Base-by-base conservation (phyloP, 2,329 filamentous ascomycete genomes). In the Nemania sp. region DNA sequence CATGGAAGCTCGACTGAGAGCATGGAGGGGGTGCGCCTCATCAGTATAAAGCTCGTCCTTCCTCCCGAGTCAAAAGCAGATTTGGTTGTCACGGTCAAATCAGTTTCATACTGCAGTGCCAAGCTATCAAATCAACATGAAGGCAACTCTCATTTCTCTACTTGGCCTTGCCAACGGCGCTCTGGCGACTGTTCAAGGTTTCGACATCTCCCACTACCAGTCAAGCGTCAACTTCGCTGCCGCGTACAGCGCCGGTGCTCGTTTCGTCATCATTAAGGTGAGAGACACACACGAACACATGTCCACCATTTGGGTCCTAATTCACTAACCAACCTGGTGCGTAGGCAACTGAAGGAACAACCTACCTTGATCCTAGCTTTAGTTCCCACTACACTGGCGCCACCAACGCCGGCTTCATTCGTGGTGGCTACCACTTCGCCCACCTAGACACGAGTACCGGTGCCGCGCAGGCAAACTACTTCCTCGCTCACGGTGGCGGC, bases 391-490 rank as follows among this genome's bases (percentile, higher is more conserved):
- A 81, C 66, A 68, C 56, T 2, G 73, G 73, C 22, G 79, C 80
- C 28, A 81, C 78, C 39, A 70, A 70, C 7, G 79, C 78, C 3
- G 75, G 75, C 20, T 68, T 84, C 54, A 77, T 83, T 65, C 78
- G 79, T 19, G 80, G 80, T 43, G 79, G 74, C 30, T 82, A 83
- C 63, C 80, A 83, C 72, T 82, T 81, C 59, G 80, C 80, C 5
- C 74, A 73, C 30, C 80, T 78, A 0, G 72, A 66, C 42, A 62
- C 64, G 14, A 73, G 73, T 59, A 70, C 74, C 4, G 79, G 76
- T 14, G 68, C 75, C 3, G 65, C 68, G 0, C 80, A 83, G 62
- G 80, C 80, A 6, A 68, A 73, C 9, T 82, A 71, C 68, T 83
- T 83, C 69, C 57, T 80, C 43, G 66, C 72, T 0, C 70, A 82